These are phyloP conservation scores for Phytophthora multivora DNA, from an alignment of 352 stramenopile genomes.

Conservation along the genomic window DNA sequence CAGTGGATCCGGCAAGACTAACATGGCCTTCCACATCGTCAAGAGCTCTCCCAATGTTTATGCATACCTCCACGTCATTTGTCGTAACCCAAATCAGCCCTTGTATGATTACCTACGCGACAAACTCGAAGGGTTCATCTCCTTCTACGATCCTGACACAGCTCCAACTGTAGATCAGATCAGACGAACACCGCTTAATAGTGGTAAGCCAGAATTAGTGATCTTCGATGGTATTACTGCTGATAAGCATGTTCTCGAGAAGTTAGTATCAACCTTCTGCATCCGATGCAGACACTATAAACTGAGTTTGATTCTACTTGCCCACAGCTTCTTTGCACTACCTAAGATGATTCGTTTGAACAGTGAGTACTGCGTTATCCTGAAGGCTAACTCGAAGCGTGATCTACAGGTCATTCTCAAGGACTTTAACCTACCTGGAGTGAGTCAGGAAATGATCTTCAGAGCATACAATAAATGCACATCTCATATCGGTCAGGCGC, in stretches of 20 bases:
- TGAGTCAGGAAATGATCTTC: not conserved
- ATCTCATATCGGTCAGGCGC: conserved; percentile 1
- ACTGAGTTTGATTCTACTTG: conserved; percentile 6
- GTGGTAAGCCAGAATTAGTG: conserved; percentile 16
- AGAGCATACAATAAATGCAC: conserved; percentile 2
- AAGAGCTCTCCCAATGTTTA: conserved; percentile 3
- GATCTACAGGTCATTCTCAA: conserved; percentile 18
- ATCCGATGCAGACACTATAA: conserved; percentile 6
- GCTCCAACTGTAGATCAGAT: conserved; percentile 12
- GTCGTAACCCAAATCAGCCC: conserved; percentile 10
- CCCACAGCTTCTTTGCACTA: not conserved
- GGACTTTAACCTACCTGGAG: conserved; percentile 16
- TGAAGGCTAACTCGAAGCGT: conserved; percentile 22
- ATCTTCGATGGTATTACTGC: not conserved
- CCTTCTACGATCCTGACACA: conserved; percentile 11
- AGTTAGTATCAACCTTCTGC: not conserved
- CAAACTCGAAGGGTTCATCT: conserved; percentile 24
- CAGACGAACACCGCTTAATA: conserved; percentile 6
- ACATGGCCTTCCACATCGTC: not conserved
- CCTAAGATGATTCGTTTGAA: conserved; percentile 7
- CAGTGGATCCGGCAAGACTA: conserved; percentile 4
- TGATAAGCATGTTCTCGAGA: conserved; percentile 5
- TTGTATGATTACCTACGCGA: conserved; percentile 28
- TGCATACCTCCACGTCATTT: not conserved
- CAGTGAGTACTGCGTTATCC: not conserved